Conservation (phyloP, 768 basidiomycete species). For the Rhizopogon salebrosus region DNA sequence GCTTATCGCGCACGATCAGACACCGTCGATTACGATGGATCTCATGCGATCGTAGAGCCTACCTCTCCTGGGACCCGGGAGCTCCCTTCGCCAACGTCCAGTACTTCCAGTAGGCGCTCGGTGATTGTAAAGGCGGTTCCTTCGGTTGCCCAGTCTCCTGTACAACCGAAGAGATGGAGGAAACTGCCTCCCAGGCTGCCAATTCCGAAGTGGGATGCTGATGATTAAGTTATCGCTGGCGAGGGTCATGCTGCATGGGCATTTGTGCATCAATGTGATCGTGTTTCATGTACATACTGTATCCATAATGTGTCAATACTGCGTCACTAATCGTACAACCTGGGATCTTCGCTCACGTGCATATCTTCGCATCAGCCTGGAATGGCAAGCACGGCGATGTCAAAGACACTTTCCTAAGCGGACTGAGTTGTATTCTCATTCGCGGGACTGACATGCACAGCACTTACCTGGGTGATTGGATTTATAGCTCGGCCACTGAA, state of each 20-base stretch:
- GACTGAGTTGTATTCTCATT: no score
- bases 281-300: background rate
- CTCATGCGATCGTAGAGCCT: background rate
- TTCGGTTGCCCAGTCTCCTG: background rate
- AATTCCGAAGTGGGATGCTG: constrained; percentile 25
- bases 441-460: no score
- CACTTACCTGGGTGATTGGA: no score
- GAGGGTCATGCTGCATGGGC: background rate
- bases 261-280: background rate
- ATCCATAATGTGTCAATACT: no score
- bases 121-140: background rate
- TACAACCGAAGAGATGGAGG: constrained; percentile 13
- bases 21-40: background rate
- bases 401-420: no score
- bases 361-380: background rate
- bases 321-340: no score
- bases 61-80: background rate
- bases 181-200: constrained; percentile 24
- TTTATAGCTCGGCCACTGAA: no score
- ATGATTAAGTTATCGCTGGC: background rate
- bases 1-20: background rate
- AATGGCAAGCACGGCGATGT: no score
- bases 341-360: no score
- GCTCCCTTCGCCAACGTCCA: no score
- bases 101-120: background rate